phyloP scores from a whole-genome alignment of 1,284 basidiomycete species.

The Flammula alnicola region DNA sequence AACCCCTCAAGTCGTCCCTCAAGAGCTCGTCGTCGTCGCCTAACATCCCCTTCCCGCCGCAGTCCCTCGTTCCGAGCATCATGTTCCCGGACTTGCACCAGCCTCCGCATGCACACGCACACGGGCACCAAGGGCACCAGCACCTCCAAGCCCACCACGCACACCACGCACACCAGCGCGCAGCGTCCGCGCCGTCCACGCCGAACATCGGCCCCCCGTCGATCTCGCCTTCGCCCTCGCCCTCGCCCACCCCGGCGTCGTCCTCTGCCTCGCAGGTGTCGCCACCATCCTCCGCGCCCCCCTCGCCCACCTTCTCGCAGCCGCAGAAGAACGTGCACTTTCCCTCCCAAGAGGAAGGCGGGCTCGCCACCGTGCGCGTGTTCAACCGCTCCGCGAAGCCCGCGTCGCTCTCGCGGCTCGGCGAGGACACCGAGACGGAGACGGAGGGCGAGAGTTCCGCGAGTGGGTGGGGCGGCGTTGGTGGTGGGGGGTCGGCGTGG shows the following conservation, averaged over 20 bases:
- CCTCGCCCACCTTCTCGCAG: conserved; percentile 44
- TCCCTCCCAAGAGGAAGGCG: conserved; percentile 62
- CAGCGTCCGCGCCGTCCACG: conserved; percentile 71
- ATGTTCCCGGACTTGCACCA: conserved; percentile 26
- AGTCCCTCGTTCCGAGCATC: conserved; percentile 30
- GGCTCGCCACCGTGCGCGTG: conserved; percentile 82
- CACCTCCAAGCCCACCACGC: too few species aligned
- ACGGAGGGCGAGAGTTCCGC: conserved; percentile 59
- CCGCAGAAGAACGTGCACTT: conserved; percentile 90
- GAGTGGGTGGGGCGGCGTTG: conserved; percentile 13
- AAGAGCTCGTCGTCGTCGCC: conserved; percentile 69
- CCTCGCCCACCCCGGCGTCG: conserved; percentile 41
- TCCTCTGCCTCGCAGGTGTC: conserved; percentile 8
- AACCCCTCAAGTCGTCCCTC: conserved; percentile 88
- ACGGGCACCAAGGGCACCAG: conserved; percentile 10
- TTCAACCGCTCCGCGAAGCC: conserved; percentile 87
- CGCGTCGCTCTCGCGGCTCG: conserved; percentile 41
- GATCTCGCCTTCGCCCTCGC: conserved; percentile 13
- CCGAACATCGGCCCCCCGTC: conserved; percentile 45
- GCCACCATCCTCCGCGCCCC: conserved; percentile 34
- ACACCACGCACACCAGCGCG: conserved; percentile 38
- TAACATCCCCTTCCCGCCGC: conserved; percentile 43
- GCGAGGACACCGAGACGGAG: conserved; percentile 81
- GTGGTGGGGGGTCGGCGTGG: conserved; percentile 20
- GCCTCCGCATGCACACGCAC: too few species aligned